These are phyloP conservation scores for Yamadazyma blattariae DNA, from an alignment of 1,139 yeast species.

Conservation along the genomic window DNA sequence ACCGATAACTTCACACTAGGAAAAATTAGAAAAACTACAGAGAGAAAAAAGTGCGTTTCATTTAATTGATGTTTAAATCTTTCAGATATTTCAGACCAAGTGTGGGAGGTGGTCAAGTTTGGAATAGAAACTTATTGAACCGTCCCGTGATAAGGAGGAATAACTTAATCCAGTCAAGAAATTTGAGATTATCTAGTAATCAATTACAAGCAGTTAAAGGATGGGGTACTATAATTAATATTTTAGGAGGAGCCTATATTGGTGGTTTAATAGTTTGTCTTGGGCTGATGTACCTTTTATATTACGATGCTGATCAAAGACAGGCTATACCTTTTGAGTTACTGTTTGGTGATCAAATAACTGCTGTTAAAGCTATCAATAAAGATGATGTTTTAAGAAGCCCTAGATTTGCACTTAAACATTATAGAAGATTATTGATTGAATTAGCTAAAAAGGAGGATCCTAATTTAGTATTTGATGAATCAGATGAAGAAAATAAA, in stretches of 20 bases:
- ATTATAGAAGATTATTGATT: slow-evolving; percentile 38
- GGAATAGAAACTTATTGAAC: no score
- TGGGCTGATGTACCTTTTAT: slow-evolving; percentile 40
- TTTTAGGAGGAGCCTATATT: slow-evolving; percentile 43
- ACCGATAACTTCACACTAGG: not conserved
- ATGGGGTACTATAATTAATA: slow-evolving; percentile 34
- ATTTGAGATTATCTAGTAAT: slow-evolving; percentile 14
- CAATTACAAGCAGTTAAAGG: slow-evolving; percentile 24
- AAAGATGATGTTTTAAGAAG: slow-evolving; percentile 45
- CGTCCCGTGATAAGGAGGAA: no score
- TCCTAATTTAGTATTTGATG: slow-evolving; percentile 25
- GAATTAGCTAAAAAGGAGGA: slow-evolving; percentile 33
- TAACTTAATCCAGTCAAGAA: slow-evolving; percentile 7
- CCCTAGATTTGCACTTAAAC: slow-evolving; percentile 45
- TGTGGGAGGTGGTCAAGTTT: no score
- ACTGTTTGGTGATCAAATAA: slow-evolving; percentile 29
- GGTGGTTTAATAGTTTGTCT: slow-evolving; percentile 40
- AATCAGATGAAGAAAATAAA: slow-evolving; percentile 19
- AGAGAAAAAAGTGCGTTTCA: no score
- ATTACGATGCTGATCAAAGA: slow-evolving; percentile 38
- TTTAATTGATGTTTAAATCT: slow-evolving; percentile 1
- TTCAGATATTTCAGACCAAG: not conserved
- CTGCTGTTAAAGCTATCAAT: slow-evolving; percentile 43
- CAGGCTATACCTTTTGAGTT: slow-evolving; percentile 44
- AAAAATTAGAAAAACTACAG: not conserved